A percentile compares a stretch with the other conserved stretches of the same genome.
These are phyloP conservation scores for Talaromyces thailandensis DNA, from an alignment of 495 filamentous ascomycete genomes.

Conservation along the genomic window DNA sequence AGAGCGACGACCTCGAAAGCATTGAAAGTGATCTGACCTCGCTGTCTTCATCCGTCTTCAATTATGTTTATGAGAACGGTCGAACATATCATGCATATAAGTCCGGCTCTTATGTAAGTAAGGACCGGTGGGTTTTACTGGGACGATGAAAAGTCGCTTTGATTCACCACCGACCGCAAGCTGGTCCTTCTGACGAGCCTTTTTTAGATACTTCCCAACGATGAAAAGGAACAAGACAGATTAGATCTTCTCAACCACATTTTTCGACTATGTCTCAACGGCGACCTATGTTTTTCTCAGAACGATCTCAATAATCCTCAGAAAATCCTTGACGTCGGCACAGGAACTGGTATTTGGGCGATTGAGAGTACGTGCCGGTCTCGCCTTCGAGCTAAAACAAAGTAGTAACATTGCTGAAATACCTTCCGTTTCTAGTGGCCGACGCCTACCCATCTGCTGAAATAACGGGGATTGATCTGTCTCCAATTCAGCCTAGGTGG, in stretches of 20 bases:
- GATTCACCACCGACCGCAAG: not conserved
- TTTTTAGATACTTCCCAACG: conserved; percentile 15
- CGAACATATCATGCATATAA: conserved; percentile 19
- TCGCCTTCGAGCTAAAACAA: not conserved
- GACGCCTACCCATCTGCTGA: conserved; percentile 35
- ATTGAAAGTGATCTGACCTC: conserved; percentile 15
- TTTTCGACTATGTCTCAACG: conserved; percentile 5
- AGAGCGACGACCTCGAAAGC: not conserved
- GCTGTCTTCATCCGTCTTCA: conserved; percentile 13
- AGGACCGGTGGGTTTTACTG: not conserved
- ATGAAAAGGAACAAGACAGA: conserved; percentile 18
- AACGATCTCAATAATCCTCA: conserved; percentile 27
- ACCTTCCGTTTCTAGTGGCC: not conserved
- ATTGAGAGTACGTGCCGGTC: conserved; percentile 34
- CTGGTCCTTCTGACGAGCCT: not conserved
- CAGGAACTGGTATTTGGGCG: conserved; percentile 60
- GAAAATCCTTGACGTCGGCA: conserved; percentile 53
- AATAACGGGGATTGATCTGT: conserved; percentile 49
- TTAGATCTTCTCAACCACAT: conserved; percentile 14
- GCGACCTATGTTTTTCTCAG: not conserved
- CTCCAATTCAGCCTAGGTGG: conserved; percentile 49
- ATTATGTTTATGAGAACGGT: conserved; percentile 20
- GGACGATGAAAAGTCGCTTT: not conserved
- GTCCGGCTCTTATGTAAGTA: not conserved
- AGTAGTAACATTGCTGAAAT: not conserved